These are phyloP conservation scores for Dothideomycetes sp. DNA, from an alignment of 2,329 filamentous ascomycete species.

Conservation along the genomic window DNA sequence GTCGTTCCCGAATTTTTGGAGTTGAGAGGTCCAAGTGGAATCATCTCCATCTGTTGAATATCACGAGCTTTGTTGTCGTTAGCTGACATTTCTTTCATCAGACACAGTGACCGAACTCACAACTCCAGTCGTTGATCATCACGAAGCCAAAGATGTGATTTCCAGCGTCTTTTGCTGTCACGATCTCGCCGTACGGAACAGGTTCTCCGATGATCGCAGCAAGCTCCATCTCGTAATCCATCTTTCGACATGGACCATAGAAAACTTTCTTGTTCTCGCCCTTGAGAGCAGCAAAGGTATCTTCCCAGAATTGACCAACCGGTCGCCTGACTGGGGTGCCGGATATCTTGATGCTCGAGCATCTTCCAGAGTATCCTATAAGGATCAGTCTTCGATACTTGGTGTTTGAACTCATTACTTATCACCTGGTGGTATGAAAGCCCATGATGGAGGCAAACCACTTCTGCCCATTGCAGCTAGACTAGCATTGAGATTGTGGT, in stretches of 20 bases:
- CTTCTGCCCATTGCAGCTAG: constrained; percentile 32
- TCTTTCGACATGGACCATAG: constrained; percentile 31
- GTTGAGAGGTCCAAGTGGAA: constrained; percentile 51
- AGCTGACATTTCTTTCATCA: constrained; percentile 15
- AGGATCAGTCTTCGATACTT: not conserved
- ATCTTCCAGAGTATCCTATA: constrained; percentile 44
- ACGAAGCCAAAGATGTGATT: constrained; percentile 56
- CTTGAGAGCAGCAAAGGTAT: constrained; percentile 23
- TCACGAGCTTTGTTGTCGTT: constrained; percentile 39
- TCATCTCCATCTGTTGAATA: constrained; percentile 54
- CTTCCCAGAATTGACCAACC: constrained; percentile 33
- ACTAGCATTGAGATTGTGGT: constrained; percentile 45
- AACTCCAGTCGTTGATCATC: constrained; percentile 54
- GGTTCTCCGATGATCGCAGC: constrained; percentile 37
- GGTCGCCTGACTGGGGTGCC: constrained; percentile 42
- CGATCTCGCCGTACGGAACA: constrained; percentile 28
- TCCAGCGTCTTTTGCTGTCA: constrained; percentile 34
- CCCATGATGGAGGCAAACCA: constrained; percentile 31
- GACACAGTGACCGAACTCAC: constrained; percentile 26
- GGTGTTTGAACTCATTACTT: constrained; percentile 20
- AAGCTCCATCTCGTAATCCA: constrained; percentile 45
- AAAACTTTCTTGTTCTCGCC: constrained; percentile 42
- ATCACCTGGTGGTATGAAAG: constrained; percentile 39
- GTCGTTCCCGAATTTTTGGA: constrained; percentile 52
- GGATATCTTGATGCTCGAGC: constrained; percentile 44